Conservation (phyloP, 208 protist species). For the Leishmania lainsoni region DNA sequence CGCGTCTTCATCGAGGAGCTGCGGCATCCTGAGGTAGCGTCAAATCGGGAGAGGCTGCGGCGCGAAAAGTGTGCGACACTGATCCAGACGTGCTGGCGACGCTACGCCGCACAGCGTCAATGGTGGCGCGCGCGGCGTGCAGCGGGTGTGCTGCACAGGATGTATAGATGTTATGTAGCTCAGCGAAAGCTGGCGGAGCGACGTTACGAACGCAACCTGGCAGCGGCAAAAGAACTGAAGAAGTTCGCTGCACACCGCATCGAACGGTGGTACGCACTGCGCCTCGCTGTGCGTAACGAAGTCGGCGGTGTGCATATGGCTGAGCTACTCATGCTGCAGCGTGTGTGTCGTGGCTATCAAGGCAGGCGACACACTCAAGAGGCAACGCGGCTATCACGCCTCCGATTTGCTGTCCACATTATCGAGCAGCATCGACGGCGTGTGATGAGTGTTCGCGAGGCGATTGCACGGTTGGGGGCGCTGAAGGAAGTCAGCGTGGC, state of each 20-base stretch:
- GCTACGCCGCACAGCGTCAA: slow-evolving; percentile 13
- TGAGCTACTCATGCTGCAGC: slow-evolving; percentile 46
- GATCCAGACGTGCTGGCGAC: slow-evolving; percentile 36
- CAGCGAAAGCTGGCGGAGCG: slow-evolving; percentile 24
- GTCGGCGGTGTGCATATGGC: slow-evolving; percentile 1
- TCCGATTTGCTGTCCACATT: slow-evolving; percentile 4
- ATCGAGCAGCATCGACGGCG: slow-evolving; percentile 14
- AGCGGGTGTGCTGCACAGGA: slow-evolving; percentile 39
- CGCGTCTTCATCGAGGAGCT: slow-evolving; percentile 38
- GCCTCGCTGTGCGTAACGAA: slow-evolving; percentile 19
- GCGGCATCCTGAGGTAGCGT: slow-evolving; percentile 47
- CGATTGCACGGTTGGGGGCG: background rate
- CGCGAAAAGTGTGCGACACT: background rate
- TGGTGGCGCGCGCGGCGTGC: slow-evolving; percentile 22
- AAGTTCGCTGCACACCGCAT: slow-evolving; percentile 32
- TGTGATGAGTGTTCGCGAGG: slow-evolving; percentile 14
- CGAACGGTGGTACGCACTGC: slow-evolving; percentile 25
- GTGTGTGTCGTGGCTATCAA: slow-evolving; percentile 39
- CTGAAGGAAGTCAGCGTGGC: background rate
- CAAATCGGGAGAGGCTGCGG: slow-evolving; percentile 3
- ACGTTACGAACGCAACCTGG: slow-evolving; percentile 9
- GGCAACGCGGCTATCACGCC: background rate
- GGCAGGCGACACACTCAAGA: slow-evolving; percentile 4
- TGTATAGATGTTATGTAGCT: slow-evolving; percentile 32
- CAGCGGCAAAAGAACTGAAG: slow-evolving; percentile 6